A percentile compares a stretch with the other conserved stretches of the same genome.
Conservation (phyloP, 2,329 filamentous ascomycete genomes). For the Ophiostoma angusticollis region DNA sequence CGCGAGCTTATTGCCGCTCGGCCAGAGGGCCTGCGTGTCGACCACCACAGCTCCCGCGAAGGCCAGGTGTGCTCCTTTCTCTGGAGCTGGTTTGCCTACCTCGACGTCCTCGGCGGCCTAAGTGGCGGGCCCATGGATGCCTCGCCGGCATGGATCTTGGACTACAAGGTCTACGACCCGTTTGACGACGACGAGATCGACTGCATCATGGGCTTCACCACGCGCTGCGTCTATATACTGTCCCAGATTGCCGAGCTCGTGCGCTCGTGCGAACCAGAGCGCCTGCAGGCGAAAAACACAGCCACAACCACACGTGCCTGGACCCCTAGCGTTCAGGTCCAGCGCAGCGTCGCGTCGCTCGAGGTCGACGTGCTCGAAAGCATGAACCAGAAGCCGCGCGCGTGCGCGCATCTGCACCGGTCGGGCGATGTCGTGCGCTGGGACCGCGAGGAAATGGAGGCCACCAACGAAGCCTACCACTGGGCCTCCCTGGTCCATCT, state of each 20-base stretch:
- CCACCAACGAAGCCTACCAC: constrained; percentile 68
- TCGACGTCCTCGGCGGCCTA: constrained; percentile 66
- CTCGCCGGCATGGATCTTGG: constrained; percentile 37
- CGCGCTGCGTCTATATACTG: constrained; percentile 55
- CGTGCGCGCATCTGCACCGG: constrained; percentile 34
- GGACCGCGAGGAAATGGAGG: constrained; percentile 51
- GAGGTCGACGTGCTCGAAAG: constrained; percentile 49
- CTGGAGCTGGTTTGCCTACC: constrained; percentile 70
- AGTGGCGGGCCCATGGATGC: constrained; percentile 43
- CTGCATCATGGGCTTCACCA: constrained; percentile 70
- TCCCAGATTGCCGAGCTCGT: constrained; percentile 61
- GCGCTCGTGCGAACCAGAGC: constrained; percentile 44
- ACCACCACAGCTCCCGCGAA: constrained; percentile 32
- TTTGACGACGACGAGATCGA: constrained; percentile 57
- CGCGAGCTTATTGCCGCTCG: constrained; percentile 61
- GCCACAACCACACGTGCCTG: constrained; percentile 25
- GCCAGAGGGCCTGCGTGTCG: constrained; percentile 31
- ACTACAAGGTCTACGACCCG: constrained; percentile 35
- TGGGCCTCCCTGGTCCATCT: constrained; percentile 68
- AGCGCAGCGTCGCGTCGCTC: constrained; percentile 44
- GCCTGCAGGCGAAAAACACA: constrained; percentile 5
- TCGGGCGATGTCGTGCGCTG: constrained; percentile 39
- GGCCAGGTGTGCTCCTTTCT: constrained; percentile 59
- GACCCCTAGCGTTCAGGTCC: constrained; percentile 42
- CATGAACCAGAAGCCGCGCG: constrained; percentile 28